Percentiles rank a stretch among this genome's conserved stretches.
These are phyloP conservation scores for Aspergillus uvarum DNA, from an alignment of 2,329 filamentous ascomycete genomes.

Conservation along the genomic window DNA sequence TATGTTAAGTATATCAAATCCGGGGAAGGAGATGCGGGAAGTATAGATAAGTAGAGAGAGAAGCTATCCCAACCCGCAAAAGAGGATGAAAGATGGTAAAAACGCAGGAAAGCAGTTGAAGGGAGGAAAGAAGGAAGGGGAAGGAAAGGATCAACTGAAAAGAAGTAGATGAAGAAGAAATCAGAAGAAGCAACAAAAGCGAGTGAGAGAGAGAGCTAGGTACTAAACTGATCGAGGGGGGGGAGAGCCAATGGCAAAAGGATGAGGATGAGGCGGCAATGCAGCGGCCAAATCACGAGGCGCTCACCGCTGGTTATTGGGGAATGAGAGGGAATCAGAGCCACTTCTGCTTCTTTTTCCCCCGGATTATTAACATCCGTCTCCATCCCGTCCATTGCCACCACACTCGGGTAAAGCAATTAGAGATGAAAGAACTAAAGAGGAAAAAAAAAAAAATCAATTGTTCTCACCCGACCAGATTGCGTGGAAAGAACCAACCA, in stretches of 20 bases:
- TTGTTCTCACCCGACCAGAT: neutral
- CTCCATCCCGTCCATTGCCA: neutral
- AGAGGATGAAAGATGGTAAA: neutral
- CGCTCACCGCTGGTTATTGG: conserved; percentile 20
- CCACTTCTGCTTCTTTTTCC: neutral
- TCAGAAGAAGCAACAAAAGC: conserved; percentile 3
- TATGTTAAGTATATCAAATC: neutral
- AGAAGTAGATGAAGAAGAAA: conserved; percentile 11
- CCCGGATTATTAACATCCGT: neutral
- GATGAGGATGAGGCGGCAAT: conserved; percentile 23
- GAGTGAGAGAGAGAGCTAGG: no score
- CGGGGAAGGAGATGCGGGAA: conserved; percentile 3
- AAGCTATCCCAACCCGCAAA: neutral
- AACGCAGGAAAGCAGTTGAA: conserved; percentile 4
- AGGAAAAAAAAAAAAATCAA: neutral
- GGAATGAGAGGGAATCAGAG: neutral
- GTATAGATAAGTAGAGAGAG: neutral
- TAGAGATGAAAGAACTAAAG: neutral
- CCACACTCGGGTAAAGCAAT: neutral
- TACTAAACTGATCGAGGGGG: conserved; percentile 3
- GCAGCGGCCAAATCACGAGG: conserved; percentile 21
- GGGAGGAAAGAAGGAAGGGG: conserved; percentile 7
- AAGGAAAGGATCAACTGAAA: conserved; percentile 9
- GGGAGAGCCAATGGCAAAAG: conserved; percentile 15
- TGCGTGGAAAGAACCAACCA: neutral